Percentiles rank a stretch among this genome's conserved stretches.
Evolutionary conservation across 495 filamentous ascomycete species (phyloP).

Genomic region (Podospora fimiseda): DNA sequence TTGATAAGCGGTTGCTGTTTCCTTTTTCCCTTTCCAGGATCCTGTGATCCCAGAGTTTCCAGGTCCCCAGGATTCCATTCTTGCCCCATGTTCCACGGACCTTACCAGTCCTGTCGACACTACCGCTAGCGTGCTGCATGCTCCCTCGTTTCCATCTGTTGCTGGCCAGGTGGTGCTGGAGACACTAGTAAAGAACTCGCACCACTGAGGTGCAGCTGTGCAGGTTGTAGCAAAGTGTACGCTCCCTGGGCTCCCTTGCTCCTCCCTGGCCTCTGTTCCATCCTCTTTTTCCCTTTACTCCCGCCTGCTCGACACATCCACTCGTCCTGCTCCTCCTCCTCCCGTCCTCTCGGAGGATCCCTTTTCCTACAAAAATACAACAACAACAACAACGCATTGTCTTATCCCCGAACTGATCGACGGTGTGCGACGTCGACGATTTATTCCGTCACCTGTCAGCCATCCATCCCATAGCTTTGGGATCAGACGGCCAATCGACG

Average conservation of each 20-base stretch:
- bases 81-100: conserved; percentile 21
- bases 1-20: conserved; percentile 20
- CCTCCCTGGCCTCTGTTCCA: conserved; percentile 12
- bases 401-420: too few species aligned
- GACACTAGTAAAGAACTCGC: conserved; percentile 9
- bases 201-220: not conserved
- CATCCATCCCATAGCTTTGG: too few species aligned
- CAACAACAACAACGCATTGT: conserved; percentile 13
- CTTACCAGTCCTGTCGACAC: conserved; percentile 25
- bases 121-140: conserved; percentile 31
- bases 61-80: not conserved
- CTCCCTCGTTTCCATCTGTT: conserved; percentile 26
- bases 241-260: not conserved
- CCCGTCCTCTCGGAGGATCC: conserved; percentile 1
- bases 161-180: conserved; percentile 1
- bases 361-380: conserved; percentile 23
- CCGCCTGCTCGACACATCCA: not conserved
- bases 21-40: not conserved
- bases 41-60: not conserved
- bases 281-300: conserved; percentile 14
- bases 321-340: conserved; percentile 5
- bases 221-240: too few species aligned
- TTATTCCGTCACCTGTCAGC: not conserved
- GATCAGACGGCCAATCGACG: too few species aligned
- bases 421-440: too few species aligned